Evolutionary conservation across 208 protist species (phyloP).

Genomic region (Herpetomonas samuelpessoai): DNA sequence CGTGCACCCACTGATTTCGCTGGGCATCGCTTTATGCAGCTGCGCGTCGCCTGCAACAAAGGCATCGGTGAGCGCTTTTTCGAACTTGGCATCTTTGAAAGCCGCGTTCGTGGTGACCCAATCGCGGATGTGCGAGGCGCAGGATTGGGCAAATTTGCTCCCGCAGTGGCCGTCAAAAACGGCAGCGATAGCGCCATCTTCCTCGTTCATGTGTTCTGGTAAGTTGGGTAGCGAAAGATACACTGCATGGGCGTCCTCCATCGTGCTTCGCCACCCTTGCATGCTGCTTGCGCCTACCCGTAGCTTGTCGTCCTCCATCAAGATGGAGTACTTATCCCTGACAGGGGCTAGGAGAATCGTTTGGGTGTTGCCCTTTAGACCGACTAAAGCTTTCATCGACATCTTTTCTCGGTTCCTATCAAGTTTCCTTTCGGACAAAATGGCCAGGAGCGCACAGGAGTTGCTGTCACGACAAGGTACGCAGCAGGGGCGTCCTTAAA

Average conservation of each 20-base stretch:
- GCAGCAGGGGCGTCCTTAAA: no score
- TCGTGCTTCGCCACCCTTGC: constrained; percentile 90
- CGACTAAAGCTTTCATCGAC: constrained; percentile 48
- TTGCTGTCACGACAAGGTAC: no score
- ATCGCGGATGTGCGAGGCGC: constrained; percentile 65
- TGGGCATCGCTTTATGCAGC: constrained; percentile 70
- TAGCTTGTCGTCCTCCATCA: constrained; percentile 91
- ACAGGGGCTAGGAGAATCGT: constrained; percentile 70
- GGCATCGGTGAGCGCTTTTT: constrained; percentile 62
- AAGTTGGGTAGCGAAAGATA: constrained; percentile 80
- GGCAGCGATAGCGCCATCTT: constrained; percentile 77
- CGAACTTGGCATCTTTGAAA: constrained; percentile 62
- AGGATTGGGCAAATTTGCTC: constrained; percentile 75
- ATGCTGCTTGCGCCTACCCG: constrained; percentile 89
- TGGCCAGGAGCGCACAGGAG: no score
- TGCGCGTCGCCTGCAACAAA: constrained; percentile 67
- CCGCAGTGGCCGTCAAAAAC: constrained; percentile 91
- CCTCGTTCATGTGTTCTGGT: constrained; percentile 47
- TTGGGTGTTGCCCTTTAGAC: constrained; percentile 71
- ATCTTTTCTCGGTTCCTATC: constrained; percentile 23
- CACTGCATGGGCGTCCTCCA: constrained; percentile 88
- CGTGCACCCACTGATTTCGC: constrained; percentile 80
- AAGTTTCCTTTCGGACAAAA: no score
- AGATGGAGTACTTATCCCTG: constrained; percentile 88
- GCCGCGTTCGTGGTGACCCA: constrained; percentile 62